Percentiles rank a stretch among this genome's conserved stretches.
These are phyloP conservation scores for Calocera cornea DNA, from an alignment of 768 basidiomycete species.

Conservation along the genomic window DNA sequence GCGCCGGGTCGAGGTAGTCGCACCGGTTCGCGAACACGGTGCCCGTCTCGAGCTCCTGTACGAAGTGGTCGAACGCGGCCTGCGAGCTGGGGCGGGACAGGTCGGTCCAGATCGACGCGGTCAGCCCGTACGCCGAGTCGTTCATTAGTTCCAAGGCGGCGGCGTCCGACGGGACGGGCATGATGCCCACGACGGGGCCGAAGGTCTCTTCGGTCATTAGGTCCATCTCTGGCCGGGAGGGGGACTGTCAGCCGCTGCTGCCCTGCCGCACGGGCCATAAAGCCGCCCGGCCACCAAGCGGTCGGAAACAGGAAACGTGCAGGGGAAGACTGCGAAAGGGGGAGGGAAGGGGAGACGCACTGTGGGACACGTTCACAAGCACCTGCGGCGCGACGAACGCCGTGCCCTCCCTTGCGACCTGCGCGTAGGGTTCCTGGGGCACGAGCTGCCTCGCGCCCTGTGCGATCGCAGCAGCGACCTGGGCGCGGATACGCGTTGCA, in stretches of 20 bases:
- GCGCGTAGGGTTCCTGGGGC: constrained; percentile 48
- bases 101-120: constrained; percentile 89
- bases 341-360: constrained; percentile 32
- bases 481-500: constrained; percentile 72
- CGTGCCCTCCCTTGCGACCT: constrained; percentile 56
- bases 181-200: constrained; percentile 85
- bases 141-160: constrained; percentile 90
- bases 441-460: constrained; percentile 71
- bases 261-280: too few species aligned
- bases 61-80: constrained; percentile 50
- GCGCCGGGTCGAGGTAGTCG: constrained; percentile 82
- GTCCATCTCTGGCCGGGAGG: constrained; percentile 87
- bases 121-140: constrained; percentile 88
- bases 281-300: too few species aligned
- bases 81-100: constrained; percentile 48
- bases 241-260: too few species aligned
- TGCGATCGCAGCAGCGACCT: constrained; percentile 74
- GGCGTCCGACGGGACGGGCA: constrained; percentile 70
- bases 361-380: constrained; percentile 74
- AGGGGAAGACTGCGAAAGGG: too few species aligned
- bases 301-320: too few species aligned
- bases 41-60: constrained; percentile 65
- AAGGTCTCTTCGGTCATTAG: constrained; percentile 91
- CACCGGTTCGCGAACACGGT: constrained; percentile 92
- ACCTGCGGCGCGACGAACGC: constrained; percentile 88